Evolutionary conservation across 768 basidiomycete genomes (phyloP).

Genomic region (Cystobasidium tubakii): DNA sequence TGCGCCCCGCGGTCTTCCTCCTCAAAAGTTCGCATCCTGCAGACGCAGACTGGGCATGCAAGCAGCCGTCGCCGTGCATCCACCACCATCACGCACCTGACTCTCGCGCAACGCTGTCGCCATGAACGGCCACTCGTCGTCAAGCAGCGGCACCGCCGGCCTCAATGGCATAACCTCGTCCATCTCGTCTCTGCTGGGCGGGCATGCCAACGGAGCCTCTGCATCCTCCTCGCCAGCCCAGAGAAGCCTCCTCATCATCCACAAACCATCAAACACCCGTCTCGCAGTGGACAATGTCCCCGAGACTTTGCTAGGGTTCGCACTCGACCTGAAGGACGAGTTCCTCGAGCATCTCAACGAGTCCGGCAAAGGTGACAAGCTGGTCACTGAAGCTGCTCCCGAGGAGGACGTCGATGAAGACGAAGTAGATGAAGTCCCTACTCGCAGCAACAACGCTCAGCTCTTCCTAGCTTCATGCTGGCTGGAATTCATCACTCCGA

Average conservation of each 20-base stretch:
- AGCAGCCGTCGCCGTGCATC: too few relatives aligned
- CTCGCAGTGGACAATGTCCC: slow-evolving; percentile 14
- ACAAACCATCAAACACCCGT: slow-evolving; percentile 11
- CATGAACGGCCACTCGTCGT: neutral
- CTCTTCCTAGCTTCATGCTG: slow-evolving; percentile 65
- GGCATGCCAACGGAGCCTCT: neutral
- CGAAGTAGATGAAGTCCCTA: neutral
- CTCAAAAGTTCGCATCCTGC: neutral
- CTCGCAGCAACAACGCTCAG: slow-evolving; percentile 13
- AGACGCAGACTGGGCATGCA: too few relatives aligned
- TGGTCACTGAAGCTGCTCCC: slow-evolving; percentile 11
- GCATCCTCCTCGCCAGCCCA: neutral
- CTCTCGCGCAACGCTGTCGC: too few relatives aligned
- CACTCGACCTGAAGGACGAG: slow-evolving; percentile 47
- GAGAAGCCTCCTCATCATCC: slow-evolving; percentile 10
- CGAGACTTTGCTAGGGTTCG: slow-evolving; percentile 45
- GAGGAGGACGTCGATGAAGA: slow-evolving; percentile 17
- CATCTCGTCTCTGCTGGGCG: neutral
- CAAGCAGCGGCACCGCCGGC: neutral
- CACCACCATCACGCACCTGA: too few relatives aligned
- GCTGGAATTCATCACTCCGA: slow-evolving; percentile 66
- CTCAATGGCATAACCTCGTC: slow-evolving; percentile 3
- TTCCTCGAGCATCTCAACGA: slow-evolving; percentile 46
- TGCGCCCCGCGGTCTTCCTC: neutral
- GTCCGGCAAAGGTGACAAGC: slow-evolving; percentile 5